Evolutionary conservation across 495 filamentous ascomycete genomes (phyloP), one percentile per base, ranked within the genome.

Genomic region (Immersiella caudata): DNA sequence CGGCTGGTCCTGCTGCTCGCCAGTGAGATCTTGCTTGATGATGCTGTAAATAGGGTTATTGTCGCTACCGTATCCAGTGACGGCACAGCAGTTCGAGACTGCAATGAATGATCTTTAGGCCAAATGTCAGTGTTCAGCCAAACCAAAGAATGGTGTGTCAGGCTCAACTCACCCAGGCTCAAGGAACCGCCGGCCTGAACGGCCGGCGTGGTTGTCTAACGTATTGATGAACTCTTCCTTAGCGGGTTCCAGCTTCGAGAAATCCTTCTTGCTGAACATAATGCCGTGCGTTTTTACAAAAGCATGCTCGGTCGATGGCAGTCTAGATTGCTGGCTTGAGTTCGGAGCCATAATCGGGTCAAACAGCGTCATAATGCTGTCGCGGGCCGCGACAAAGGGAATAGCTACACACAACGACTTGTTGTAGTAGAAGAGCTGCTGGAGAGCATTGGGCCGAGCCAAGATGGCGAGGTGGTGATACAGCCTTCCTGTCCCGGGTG

Each of bases 391-490:
- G 5, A 66, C 68, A 67, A 91, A 93, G 0, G 88, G 85, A 12
- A 82, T 76, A 0, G 78, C 76, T 1, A 84, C 82, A n/a, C 80
- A 82, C 2, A 82, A 75, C 0, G 80, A 79, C 60, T 83, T 83
- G 7, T 74, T 68, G 62, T 95, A 96, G 69, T 89, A 90, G 67
- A 89, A 93, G 0, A 96, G 76, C 73, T 96, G 92, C 68, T 90
- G 88, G 0, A 93, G 70, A 2, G 85, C 81, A 71, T 92, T 90
- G 0, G 91, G 91, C 14, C 91, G 82, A 12, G 93, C 89, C 18
- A 96, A 78, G 18, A 96, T 93, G 0, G 91, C 93, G 6, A 95
- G 81, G 73, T 96, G 93, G 75, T 96, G 93, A 63, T 95, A 93
- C 2, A 96, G 82, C 0, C 93, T 80, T 0, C 93, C 93, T 20